These are phyloP conservation scores for Ganoderma sp. DNA, from an alignment of 1,284 basidiomycete genomes.

Conservation along the genomic window DNA sequence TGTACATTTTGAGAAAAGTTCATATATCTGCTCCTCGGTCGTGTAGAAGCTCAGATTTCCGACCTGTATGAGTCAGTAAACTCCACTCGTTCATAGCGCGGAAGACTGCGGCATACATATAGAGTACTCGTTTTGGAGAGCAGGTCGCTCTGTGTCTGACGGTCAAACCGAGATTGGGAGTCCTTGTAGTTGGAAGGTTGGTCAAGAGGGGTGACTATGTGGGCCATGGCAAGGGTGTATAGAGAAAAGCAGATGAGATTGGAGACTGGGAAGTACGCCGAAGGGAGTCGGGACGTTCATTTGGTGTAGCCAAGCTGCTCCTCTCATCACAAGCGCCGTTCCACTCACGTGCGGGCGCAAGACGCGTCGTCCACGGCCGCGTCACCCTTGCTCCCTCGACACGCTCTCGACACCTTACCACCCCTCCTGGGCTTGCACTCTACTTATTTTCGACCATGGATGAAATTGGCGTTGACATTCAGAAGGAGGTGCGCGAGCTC, in stretches of 20 bases:
- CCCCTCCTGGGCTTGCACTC: conserved; percentile 27
- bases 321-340: conserved; percentile 14
- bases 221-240: conserved; percentile 66
- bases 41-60: conserved; percentile 98
- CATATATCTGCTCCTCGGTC: conserved; percentile 99
- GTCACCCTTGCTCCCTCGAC: conserved; percentile 50
- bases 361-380: conserved; percentile 49
- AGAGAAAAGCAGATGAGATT: conserved; percentile 24
- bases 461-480: conserved; percentile 83
- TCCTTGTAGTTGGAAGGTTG: conserved; percentile 96
- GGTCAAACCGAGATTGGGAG: conserved; percentile 80
- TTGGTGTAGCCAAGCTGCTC: conserved; percentile 10
- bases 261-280: background rate
- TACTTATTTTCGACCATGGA: conserved; percentile 57
- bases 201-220: conserved; percentile 85
- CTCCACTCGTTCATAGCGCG: background rate
- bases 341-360: conserved; percentile 28
- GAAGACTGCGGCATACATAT: conserved; percentile 59
- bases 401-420: conserved; percentile 23
- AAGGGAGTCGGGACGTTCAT: conserved; percentile 3
- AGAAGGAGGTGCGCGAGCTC: conserved; percentile 70
- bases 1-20: conserved; percentile 93
- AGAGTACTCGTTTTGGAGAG: conserved; percentile 77
- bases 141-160: conserved; percentile 70
- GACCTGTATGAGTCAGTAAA: conserved; percentile 58